Evolutionary conservation across 257 asterid genomes (phyloP).

Genomic region (Forsythia viridissima): DNA sequence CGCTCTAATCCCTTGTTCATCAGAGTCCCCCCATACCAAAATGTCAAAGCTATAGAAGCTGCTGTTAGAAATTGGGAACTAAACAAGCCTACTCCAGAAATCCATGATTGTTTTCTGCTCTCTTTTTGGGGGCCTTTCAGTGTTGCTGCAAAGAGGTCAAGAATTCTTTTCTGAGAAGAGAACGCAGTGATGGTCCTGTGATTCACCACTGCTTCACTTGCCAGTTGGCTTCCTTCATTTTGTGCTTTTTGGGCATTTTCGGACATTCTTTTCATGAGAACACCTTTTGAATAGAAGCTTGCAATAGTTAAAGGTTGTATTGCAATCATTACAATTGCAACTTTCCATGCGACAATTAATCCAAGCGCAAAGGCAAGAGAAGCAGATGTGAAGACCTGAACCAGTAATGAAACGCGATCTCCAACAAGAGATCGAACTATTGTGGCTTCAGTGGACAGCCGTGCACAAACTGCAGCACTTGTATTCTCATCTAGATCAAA

Average conservation of each 20-base stretch:
- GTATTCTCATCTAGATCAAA: conserved; percentile 65
- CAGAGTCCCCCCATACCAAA: conserved; percentile 83
- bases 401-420: conserved; percentile 60
- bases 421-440: conserved; percentile 63
- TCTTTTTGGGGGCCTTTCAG: conserved; percentile 45
- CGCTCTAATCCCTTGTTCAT: conserved; percentile 51
- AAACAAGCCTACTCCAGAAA: conserved; percentile 56
- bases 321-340: conserved; percentile 64
- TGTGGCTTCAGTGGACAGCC: conserved; percentile 61
- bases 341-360: conserved; percentile 60
- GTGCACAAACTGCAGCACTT: conserved; percentile 60
- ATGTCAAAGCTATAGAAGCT: conserved; percentile 60
- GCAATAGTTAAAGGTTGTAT: conserved; percentile 62
- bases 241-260: conserved; percentile 58
- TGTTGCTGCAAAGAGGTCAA: conserved; percentile 45
- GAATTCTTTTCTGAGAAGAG: conserved; percentile 61
- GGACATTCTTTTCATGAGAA: conserved; percentile 64
- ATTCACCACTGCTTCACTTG: conserved; percentile 72
- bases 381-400: conserved; percentile 61
- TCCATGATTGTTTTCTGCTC: conserved; percentile 66
- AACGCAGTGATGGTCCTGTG: conserved; percentile 76
- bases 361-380: conserved; percentile 52
- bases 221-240: conserved; percentile 69
- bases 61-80: conserved; percentile 60
- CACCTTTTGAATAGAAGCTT: conserved; percentile 59